Percentiles rank a stretch among this genome's conserved stretches.
Evolutionary conservation across 805 yeast genomes (phyloP).

Genomic region (Phaffomyces thermotolerans): DNA sequence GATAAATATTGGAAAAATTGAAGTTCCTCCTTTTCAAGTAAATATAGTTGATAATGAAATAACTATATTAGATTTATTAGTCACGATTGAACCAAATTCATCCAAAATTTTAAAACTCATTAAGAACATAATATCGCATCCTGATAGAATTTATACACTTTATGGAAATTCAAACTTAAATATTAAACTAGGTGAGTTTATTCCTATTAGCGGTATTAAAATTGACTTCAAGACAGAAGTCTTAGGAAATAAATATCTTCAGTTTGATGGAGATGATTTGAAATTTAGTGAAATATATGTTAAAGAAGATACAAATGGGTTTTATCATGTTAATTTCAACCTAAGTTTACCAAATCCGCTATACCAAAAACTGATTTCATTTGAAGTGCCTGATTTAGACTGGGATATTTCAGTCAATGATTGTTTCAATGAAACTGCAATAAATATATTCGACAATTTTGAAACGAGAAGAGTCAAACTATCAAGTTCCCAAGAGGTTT

Average conservation of each 20-base stretch:
- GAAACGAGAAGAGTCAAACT: constrained; percentile 9
- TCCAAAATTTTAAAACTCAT: constrained; percentile 27
- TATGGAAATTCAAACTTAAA: constrained; percentile 27
- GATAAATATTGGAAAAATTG: constrained; percentile 26
- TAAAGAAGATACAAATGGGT: constrained; percentile 2
- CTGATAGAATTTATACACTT: constrained; percentile 26
- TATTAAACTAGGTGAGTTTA: constrained; percentile 24
- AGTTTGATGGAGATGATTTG: constrained; percentile 16
- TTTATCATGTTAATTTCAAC: constrained; percentile 19
- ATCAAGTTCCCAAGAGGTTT: constrained; percentile 9
- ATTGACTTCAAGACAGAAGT: constrained; percentile 27
- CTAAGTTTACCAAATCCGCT: constrained; percentile 20
- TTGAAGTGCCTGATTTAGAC: constrained; percentile 27
- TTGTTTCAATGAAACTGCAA: constrained; percentile 26
- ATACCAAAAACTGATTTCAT: constrained; percentile 12
- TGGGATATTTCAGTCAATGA: constrained; percentile 33
- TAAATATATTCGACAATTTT: constrained; percentile 23
- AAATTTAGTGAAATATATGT: constrained; percentile 21
- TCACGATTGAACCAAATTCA: constrained; percentile 29
- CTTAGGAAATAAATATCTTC: constrained; percentile 18
- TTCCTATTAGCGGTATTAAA: constrained; percentile 26
- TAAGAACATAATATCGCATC: constrained; percentile 25
- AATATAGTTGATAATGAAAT: constrained; percentile 22
- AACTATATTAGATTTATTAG: constrained; percentile 23
- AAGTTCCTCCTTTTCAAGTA: constrained; percentile 28